Percentiles rank a stretch among this genome's conserved stretches.
These are phyloP conservation scores for Claviceps citrina DNA, from an alignment of 2,329 filamentous ascomycete species.

Conservation along the genomic window DNA sequence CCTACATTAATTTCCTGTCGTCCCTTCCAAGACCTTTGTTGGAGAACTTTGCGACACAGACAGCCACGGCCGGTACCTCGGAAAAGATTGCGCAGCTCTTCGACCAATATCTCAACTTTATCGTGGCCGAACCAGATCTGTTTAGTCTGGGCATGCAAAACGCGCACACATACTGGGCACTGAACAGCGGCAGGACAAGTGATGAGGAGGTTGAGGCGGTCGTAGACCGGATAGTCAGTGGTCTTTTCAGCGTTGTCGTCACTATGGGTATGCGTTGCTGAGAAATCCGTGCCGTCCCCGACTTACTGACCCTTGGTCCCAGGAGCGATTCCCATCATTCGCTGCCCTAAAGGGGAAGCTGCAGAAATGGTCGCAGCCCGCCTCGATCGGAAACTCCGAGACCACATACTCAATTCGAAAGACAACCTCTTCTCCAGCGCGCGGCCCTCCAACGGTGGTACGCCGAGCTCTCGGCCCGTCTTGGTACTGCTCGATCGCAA, in stretches of 20 bases:
- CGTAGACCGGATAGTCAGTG: slow-evolving; percentile 83
- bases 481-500: slow-evolving; percentile 90
- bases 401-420: slow-evolving; percentile 94
- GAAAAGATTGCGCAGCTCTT: slow-evolving; percentile 86
- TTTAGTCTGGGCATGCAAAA: slow-evolving; percentile 91
- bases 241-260: slow-evolving; percentile 94
- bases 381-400: slow-evolving; percentile 84
- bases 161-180: slow-evolving; percentile 80
- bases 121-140: slow-evolving; percentile 86
- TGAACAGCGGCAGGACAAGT: slow-evolving; percentile 83
- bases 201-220: slow-evolving; percentile 80
- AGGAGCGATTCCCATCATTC: slow-evolving; percentile 88
- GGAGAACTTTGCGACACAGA: slow-evolving; percentile 86
- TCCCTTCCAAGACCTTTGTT: slow-evolving; percentile 80
- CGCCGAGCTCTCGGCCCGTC: slow-evolving; percentile 66
- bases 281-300: neutral
- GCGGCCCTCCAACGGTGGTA: slow-evolving; percentile 41
- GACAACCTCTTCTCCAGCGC: slow-evolving; percentile 81
- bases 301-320: slow-evolving; percentile 2
- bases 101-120: slow-evolving; percentile 95
- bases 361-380: slow-evolving; percentile 91
- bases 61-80: slow-evolving; percentile 67
- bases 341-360: slow-evolving; percentile 81
- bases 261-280: slow-evolving; percentile 60
- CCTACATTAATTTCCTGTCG: slow-evolving; percentile 93